Conservation (phyloP, 768 basidiomycete species). For the Lactarius pseudohatsudake region DNA sequence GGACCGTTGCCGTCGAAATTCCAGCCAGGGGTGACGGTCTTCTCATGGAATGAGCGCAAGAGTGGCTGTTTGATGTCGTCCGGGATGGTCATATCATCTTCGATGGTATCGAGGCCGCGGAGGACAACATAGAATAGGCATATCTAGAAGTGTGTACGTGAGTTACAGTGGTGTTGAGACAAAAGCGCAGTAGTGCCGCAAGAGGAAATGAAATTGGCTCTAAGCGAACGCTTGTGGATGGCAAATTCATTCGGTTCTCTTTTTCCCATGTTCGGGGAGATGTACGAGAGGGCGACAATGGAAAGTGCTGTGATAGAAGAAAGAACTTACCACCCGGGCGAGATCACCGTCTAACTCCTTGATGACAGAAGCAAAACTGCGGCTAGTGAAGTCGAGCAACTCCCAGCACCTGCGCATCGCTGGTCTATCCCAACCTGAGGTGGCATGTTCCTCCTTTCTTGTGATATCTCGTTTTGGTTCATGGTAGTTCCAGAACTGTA, state of each 20-base stretch:
- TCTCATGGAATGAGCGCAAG: slow-evolving; percentile 77
- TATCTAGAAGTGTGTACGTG: slow-evolving; percentile 51
- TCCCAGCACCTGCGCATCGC: slow-evolving; percentile 90
- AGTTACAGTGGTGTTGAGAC: slow-evolving; percentile 7
- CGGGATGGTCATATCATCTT: slow-evolving; percentile 96
- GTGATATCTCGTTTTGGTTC: slow-evolving; percentile 83
- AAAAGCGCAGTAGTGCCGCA: neutral
- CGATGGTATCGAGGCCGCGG: slow-evolving; percentile 93
- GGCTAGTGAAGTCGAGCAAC: slow-evolving; percentile 82
- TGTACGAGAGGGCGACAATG: neutral
- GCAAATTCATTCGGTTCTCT: neutral
- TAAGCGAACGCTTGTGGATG: neutral
- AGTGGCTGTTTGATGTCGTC: slow-evolving; percentile 84
- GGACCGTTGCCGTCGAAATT: slow-evolving; percentile 79
- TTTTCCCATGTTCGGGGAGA: neutral
- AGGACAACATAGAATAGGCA: slow-evolving; percentile 94
- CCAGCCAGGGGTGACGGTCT: slow-evolving; percentile 83
- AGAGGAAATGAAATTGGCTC: neutral
- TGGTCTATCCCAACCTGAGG: slow-evolving; percentile 83
- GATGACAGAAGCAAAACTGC: slow-evolving; percentile 91
- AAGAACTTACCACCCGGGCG: slow-evolving; percentile 75
- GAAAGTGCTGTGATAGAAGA: neutral
- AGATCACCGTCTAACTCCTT: slow-evolving; percentile 96
- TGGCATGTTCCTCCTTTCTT: slow-evolving; percentile 64
- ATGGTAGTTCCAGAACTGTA: slow-evolving; percentile 84